Evolutionary conservation across 805 yeast species (phyloP), one percentile per base, ranked within the genome.

Genomic region (Ogataea naganishii): DNA sequence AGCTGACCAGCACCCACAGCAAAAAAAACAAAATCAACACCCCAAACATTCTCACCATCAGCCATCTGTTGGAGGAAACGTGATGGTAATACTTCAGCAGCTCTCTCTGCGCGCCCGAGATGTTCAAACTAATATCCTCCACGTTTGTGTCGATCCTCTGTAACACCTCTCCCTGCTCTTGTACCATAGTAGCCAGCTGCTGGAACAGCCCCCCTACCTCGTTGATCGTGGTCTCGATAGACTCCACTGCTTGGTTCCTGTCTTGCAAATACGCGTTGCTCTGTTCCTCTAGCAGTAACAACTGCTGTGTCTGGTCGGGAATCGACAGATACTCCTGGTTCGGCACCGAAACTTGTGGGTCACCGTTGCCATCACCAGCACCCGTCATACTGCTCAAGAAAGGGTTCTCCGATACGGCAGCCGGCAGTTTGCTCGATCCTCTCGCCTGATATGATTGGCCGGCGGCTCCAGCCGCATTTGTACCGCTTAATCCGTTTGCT

Each of bases 111-210:
- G 98, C 98, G 2, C 97, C 97, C 17, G 71, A 61, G 11, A 92
- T 88, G 52, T 88, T 92, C 50, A 89, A 53, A 45, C 84, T 75
- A 31, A 89, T 85, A 47, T 92, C 97, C 43, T 88, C 96, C 6
- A 94, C 94, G 49, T 92, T 88, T 33, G 77, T 83, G 57, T 92
- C 98, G 39, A 92, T 92, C 49, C 97, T 66, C 55, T 89, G 97
- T 34, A 92, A 89, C 11, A 81, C 82, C 46, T 92, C 98, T 23
- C 97, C 89, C 58, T 92, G 98, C 54, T 92, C 97, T 38, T 83
- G 86, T 6, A 92, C 96, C 97, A 92, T 89, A 1, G 94, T 80
- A 5, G 97, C 95, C 44, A 92, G 66, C 56, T 92, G 98, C 46
- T 83, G 89, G 60, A 92, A 92, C 36, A 92, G 66, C 29, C 82